Evolutionary conservation across 2,329 filamentous ascomycete genomes (phyloP), one percentile per base, ranked within the genome.

Genomic region (Gnomoniopsis smithogilvyi): DNA sequence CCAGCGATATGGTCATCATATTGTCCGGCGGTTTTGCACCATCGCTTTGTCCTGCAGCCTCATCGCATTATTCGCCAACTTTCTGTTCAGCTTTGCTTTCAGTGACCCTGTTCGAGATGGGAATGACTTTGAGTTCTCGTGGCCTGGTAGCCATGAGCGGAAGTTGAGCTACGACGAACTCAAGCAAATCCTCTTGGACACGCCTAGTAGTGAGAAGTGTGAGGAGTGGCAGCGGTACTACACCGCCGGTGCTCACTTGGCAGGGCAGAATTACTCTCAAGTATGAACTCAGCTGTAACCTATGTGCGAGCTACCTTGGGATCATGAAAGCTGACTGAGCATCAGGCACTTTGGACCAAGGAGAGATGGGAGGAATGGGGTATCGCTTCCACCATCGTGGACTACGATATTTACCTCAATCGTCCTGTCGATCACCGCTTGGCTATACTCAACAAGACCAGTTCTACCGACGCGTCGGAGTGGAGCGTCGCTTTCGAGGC

Each of bases 221-320:
- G 79, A 83, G 63, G 85, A 91, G 73, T 93, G 89, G 89, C 91
- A 86, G 71, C 78, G 78, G 62, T 94, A 93, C 71, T 94, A 94
- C 67, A 90, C 90, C 0, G 77, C 87, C 0, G 91, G 91, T 0
- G 81, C 88, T 19, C 91, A 94, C 73, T 74, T 94, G 51, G 89
- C 88, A 0, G 90, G 91, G 21, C 86, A 88, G 74, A 95, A 94
- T 69, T 80, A 87, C 61, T 91, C 87, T 52, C 89, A 92, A 75
- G 82, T 79, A 71, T 60, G 67, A 51, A 6, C 17, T n/a, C 6
- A 7, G 17, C 3, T 34, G 2, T 17, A 15, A 7, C 38, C 12
- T 10, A 8, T 36, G 15, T 36, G 34, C 34, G 10, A 36, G 15
- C 34, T 36, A 36, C n/a, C n/a, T n/a, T n/a, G n/a, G 34, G 34